Evolutionary conservation across 2,329 filamentous ascomycete genomes (phyloP), one percentile per base, ranked within the genome.

Genomic region (Cladosporium halotolerans): DNA sequence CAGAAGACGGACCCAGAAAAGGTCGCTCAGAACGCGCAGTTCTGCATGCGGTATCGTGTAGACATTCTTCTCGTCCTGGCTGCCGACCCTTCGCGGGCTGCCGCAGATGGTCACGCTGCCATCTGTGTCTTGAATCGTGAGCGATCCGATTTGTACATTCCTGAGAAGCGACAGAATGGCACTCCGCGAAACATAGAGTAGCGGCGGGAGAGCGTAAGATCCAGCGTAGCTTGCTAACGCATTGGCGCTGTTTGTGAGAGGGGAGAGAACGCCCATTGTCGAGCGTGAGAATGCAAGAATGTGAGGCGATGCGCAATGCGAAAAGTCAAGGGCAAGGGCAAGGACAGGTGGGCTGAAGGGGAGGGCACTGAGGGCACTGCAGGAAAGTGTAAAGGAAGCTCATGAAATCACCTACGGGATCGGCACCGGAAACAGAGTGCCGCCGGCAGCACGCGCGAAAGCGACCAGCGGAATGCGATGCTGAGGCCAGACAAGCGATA

Each of bases 1-100:
- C 43, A 84, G 76, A 48, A 87, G 68, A 39, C 85, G 78, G 62
- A 86, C 77, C 84, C 84, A 89, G 65, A 88, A 88, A 31, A 81
- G 75, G 57, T 87, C 83, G 61, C 80, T 79, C 63, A 80, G 78
- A 8, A 88, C 77, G 10, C 77, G 73, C 33, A 88, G 69, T 60
- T 83, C 78, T 3, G 81, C 76, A 34, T 73, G 71, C 19, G 74
- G 75, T 31, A 62, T 61, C n/a, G 63, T 60, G 57, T 69, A 63
- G 41, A 69, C 65, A 2, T 54, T 71, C 45, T 72, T 71, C 42
- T 67, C 67, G 9, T 64, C 55, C 33, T 70, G 68, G 18, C 78
- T 60, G 62, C 76, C 60, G 11, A 52, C 51, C 8, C 50, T 48
- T 47, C 49, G 52, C 7, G 62, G 60, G 70, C 63, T 80, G 68